Evolutionary conservation across 2,329 filamentous ascomycete genomes (phyloP), one percentile per base, ranked within the genome.

Genomic region (Hysterium pulicare): DNA sequence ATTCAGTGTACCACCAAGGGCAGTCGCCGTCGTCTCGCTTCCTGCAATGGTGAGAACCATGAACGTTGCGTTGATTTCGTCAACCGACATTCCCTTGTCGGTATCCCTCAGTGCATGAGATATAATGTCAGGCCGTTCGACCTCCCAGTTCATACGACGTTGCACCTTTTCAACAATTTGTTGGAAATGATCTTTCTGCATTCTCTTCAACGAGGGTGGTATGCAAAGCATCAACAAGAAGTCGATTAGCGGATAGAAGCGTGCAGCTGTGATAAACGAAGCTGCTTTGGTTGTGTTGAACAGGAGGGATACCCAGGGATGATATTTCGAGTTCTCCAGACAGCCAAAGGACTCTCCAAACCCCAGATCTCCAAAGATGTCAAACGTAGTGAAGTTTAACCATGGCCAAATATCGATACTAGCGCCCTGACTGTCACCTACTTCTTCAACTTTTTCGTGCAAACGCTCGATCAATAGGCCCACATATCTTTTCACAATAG

Each of bases 341-440:
- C 66, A 69, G 13, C 58, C 54, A 45, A 72, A 73, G 1, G 58
- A 40, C 30, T 70, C 60, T 1, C 67, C 68, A 38, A 71, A 71
- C 1, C 59, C 51, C 3, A 71, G 42, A 34, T 70, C 63, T 0
- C 66, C 66, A 37, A 70, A 61, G 16, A 70, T 55, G 40, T 71
- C 65, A 41, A 69, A 70, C 2, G 60, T 65, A 7, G 57, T 54
- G 36, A 50, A 67, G 35, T 64, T 67, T 37, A 54, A 61, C 59
- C 61, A 70, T 7, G 8, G 31, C 36, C 13, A 4, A 10, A 34
- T 20, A 6, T 6, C n/a, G 13, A 19, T 20, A 16, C 11, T n/a
- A 5, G 50, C 47, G 2, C 48, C 50, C 40, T 69, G 48, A 24
- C 67, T 24, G 4, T 15, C 11, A 7, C 34, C 19, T 8, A 13